These are phyloP conservation scores for Wallacemonas rigidus DNA, from an alignment of 208 protist species.

Conservation along the genomic window DNA sequence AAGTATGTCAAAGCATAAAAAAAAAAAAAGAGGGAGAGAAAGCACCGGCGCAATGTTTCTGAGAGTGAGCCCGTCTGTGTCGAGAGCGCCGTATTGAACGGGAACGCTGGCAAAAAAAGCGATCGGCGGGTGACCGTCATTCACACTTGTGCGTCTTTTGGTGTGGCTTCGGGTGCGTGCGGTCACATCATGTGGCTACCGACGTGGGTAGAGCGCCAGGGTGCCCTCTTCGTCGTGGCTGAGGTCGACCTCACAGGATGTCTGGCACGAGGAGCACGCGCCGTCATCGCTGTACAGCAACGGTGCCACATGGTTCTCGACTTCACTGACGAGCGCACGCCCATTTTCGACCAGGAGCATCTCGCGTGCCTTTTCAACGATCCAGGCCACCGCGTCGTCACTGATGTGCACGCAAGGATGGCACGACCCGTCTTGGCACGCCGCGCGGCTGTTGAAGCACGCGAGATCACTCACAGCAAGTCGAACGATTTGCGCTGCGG, in stretches of 20 bases:
- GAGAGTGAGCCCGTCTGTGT: too few relatives aligned
- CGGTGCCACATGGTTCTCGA: conserved; percentile 27
- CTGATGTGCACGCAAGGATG: conserved; percentile 18
- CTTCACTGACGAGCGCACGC: conserved; percentile 34
- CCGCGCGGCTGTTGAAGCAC: conserved; percentile 22
- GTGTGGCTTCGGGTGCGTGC: too few relatives aligned
- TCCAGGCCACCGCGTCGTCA: conserved; percentile 30
- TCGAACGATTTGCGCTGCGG: conserved; percentile 49
- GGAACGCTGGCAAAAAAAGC: too few relatives aligned
- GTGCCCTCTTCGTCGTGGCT: conserved; percentile 6
- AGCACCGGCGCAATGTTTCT: not conserved
- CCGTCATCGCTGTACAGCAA: conserved; percentile 19
- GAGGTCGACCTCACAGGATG: not conserved
- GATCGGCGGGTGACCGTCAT: too few relatives aligned
- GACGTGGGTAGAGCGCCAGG: conserved; percentile 2
- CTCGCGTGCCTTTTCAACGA: conserved; percentile 36
- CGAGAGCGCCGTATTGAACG: too few relatives aligned
- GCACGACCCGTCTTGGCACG: conserved; percentile 9
- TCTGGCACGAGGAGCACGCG: not conserved
- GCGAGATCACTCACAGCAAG: conserved; percentile 38
- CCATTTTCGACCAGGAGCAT: conserved; percentile 38
- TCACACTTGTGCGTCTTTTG: too few relatives aligned
- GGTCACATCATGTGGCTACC: not conserved
- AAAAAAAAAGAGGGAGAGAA: not conserved
- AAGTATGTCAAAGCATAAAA: not conserved